Evolutionary conservation across 495 filamentous ascomycete genomes (phyloP), one percentile per base, ranked within the genome.

Genomic region (Lepraria neglecta): DNA sequence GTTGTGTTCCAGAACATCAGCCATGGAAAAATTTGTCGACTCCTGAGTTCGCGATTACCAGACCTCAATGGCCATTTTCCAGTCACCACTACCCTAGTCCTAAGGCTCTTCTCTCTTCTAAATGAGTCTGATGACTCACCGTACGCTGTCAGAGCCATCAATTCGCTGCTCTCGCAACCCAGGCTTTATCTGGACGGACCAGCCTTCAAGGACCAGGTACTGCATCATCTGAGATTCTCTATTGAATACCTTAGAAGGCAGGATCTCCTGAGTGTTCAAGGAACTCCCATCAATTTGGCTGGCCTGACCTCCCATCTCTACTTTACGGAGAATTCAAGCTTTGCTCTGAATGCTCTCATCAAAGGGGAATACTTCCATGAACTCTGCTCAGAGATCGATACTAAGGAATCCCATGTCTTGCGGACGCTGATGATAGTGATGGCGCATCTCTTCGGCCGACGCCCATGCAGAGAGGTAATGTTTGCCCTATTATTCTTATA

Each of bases 1-100:
- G 87, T 92, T 5, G 84, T 91, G 5, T 91, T 91, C 72, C 85
- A 87, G 62, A 75, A 77, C 0, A 55, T 64, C 10, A 64, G 58
- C 38, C 35, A 61, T 2, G 72, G 70, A 43, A 86, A 87, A 59
- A 78, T 80, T 0, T 78, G 77, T 50, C 78, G 85, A 6, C 77
- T 91, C 15, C 76, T 91, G 40, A 88, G 86, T 60, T 88, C 87
- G 0, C 77, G 80, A 30, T 76, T 92, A 3, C 88, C 88, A 5
- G 83, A 86, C 47, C 75, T 92, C 1, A 86, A 81, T 46, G 88
- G 88, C 0, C 88, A 91, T 71, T 91, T 92, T 63, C 88, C 88
- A 0, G 80, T 89, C 33, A 87, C 87, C 0, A 89, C 87, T 0
- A 87, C 83, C 5, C 73, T 92, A 11, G 80, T 92, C 0, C 75